Evolutionary conservation across 2,329 filamentous ascomycete species (phyloP).

Genomic region (Pestalotiopsis sp.): DNA sequence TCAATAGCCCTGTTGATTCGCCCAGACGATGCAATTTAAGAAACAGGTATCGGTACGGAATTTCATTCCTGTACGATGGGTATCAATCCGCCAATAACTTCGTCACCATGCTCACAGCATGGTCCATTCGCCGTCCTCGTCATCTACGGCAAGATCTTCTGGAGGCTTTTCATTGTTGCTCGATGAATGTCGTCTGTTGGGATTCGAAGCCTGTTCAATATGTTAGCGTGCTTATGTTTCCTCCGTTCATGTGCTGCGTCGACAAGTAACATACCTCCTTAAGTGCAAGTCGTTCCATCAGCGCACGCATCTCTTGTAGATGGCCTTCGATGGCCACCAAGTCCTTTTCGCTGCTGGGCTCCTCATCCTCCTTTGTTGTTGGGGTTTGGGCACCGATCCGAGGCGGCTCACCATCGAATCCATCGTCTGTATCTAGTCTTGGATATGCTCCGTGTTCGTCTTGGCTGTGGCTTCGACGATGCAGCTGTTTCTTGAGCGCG

Average conservation of each 20-base stretch:
- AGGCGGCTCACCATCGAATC: not conserved
- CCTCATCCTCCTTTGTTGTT: conserved; percentile 2
- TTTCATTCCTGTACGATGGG: conserved; percentile 10
- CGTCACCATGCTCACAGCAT: not conserved
- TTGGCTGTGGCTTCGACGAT: not conserved
- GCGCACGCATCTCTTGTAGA: conserved; percentile 18
- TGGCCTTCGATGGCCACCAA: conserved; percentile 16
- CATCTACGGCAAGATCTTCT: not conserved
- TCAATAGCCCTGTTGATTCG: no score
- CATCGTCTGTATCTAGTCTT: not conserved
- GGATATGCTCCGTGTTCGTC: not conserved
- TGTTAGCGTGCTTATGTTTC: not conserved
- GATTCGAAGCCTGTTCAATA: conserved; percentile 2
- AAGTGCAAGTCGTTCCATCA: conserved; percentile 19
- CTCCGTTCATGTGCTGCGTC: not conserved
- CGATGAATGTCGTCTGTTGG: conserved; percentile 4
- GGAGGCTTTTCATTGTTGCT: not conserved
- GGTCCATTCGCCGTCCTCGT: conserved; percentile 14
- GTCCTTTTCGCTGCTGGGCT: conserved; percentile 1
- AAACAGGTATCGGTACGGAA: no score
- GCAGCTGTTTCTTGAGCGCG: conserved; percentile 15
- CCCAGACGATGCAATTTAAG: no score
- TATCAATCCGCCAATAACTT: not conserved
- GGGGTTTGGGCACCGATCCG: not conserved
- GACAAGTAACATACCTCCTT: conserved; percentile 11